These are phyloP conservation scores for Candida tropicalis DNA, from an alignment of 1,139 yeast genomes.

Conservation along the genomic window DNA sequence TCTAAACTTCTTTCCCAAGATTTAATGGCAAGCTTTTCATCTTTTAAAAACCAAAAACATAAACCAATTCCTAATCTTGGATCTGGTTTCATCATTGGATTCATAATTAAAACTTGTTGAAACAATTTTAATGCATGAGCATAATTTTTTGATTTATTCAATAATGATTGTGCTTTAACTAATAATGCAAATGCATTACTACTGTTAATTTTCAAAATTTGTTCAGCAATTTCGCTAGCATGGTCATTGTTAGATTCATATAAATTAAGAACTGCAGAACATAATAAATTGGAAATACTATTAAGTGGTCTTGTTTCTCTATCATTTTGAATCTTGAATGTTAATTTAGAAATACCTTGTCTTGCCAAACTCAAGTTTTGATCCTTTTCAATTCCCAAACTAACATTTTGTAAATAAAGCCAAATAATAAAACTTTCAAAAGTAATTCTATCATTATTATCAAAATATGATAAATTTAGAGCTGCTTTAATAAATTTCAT, in stretches of 20 bases:
- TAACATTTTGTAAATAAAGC: constrained; percentile 56
- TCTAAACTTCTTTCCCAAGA: constrained; percentile 86
- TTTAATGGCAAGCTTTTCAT: constrained; percentile 69
- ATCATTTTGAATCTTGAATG: constrained; percentile 19
- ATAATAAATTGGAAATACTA: constrained; percentile 50
- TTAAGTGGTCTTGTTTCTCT: constrained; percentile 18
- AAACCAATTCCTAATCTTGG: constrained; percentile 95
- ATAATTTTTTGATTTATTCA: constrained; percentile 70
- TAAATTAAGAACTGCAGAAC: constrained; percentile 57
- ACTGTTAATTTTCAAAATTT: constrained; percentile 49
- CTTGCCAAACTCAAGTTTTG: constrained; percentile 27
- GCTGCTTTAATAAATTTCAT: constrained; percentile 66
- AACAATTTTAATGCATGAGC: constrained; percentile 74
- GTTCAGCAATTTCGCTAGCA: constrained; percentile 65
- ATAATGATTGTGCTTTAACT: constrained; percentile 82
- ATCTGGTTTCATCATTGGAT: constrained; percentile 83
- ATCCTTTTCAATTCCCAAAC: constrained; percentile 29
- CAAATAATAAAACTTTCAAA: constrained; percentile 72
- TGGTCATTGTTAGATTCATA: constrained; percentile 59
- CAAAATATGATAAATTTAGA: constrained; percentile 38
- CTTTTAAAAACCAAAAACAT: constrained; percentile 89
- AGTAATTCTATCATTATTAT: constrained; percentile 52
- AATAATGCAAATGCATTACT: constrained; percentile 75
- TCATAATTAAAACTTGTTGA: constrained; percentile 76
- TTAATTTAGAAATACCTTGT: constrained; percentile 22